Conservation (phyloP, 1,284 basidiomycete species). For the Tylopilus orsonianus region DNA sequence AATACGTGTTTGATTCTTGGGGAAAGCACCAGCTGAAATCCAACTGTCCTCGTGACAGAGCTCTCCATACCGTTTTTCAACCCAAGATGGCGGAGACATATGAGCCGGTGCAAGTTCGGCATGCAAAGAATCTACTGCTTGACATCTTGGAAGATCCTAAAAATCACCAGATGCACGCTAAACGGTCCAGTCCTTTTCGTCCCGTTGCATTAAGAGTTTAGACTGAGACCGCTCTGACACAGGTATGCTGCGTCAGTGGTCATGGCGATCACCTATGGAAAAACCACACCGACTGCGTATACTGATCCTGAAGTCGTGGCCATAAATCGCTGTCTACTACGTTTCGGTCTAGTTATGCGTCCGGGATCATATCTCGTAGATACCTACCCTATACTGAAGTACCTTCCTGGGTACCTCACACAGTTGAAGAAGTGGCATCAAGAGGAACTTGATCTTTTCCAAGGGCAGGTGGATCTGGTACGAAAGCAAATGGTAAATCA, state of each 20-base stretch:
- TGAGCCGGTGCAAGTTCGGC: constrained; percentile 44
- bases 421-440: constrained; percentile 51
- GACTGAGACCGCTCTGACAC: not conserved
- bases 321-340: constrained; percentile 9
- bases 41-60: constrained; percentile 32
- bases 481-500: constrained; percentile 43
- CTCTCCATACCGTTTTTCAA: constrained; percentile 55
- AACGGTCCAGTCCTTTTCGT: constrained; percentile 36
- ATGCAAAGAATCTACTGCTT: constrained; percentile 49
- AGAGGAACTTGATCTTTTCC: constrained; percentile 59
- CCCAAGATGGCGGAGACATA: constrained; percentile 47
- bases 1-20: not conserved
- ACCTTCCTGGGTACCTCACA: constrained; percentile 57
- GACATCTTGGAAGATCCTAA: constrained; percentile 52
- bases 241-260: constrained; percentile 67
- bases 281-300: constrained; percentile 30
- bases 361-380: constrained; percentile 50
- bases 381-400: constrained; percentile 52
- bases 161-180: constrained; percentile 52
- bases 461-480: constrained; percentile 46
- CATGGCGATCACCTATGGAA: constrained; percentile 66
- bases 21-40: not conserved
- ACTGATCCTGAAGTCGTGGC: constrained; percentile 34
- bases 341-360: constrained; percentile 45
- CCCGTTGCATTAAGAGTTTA: too few species aligned